Conservation (phyloP, 306 rosid species). For the Purshia tridentata region DNA sequence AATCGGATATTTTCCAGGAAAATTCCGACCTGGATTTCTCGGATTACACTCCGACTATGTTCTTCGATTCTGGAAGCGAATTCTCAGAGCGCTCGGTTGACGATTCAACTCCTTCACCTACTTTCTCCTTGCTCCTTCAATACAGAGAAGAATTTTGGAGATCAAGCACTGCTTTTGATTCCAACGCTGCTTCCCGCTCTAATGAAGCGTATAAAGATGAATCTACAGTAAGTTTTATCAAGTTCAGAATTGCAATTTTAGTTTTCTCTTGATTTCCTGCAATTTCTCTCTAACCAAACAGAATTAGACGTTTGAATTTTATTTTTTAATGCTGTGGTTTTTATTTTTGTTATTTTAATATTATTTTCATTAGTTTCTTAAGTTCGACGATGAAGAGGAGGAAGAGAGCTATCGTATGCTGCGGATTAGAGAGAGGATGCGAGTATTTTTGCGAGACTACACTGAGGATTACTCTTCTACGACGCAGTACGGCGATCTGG, state of each 20-base stretch:
- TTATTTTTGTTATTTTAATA: not conserved
- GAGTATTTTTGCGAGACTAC: constrained; percentile 47
- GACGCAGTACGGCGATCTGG: constrained; percentile 51
- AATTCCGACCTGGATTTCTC: constrained; percentile 51
- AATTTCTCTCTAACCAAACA: constrained; percentile 8
- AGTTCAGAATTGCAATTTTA: not conserved
- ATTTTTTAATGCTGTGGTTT: not conserved
- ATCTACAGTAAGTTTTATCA: constrained; percentile 39
- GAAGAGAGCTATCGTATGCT: constrained; percentile 74
- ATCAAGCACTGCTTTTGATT: constrained; percentile 28
- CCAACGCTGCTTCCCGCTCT: constrained; percentile 14
- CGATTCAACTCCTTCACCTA: constrained; percentile 66
- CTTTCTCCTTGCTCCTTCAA: constrained; percentile 49
- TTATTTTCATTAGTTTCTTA: constrained; percentile 34
- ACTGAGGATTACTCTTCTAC: constrained; percentile 44
- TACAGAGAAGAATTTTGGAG: constrained; percentile 52
- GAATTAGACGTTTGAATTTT: not conserved
- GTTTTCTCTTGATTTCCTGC: constrained; percentile 6
- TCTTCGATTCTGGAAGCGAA: constrained; percentile 75
- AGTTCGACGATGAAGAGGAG: constrained; percentile 57
- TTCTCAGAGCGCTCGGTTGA: constrained; percentile 67
- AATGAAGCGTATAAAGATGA: constrained; percentile 42
- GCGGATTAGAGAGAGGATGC: constrained; percentile 64
- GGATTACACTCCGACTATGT: constrained; percentile 59
- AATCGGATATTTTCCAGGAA: constrained; percentile 48